These are phyloP conservation scores for Calonectria fujianensis DNA, from an alignment of 2,329 filamentous ascomycete genomes.

Conservation along the genomic window DNA sequence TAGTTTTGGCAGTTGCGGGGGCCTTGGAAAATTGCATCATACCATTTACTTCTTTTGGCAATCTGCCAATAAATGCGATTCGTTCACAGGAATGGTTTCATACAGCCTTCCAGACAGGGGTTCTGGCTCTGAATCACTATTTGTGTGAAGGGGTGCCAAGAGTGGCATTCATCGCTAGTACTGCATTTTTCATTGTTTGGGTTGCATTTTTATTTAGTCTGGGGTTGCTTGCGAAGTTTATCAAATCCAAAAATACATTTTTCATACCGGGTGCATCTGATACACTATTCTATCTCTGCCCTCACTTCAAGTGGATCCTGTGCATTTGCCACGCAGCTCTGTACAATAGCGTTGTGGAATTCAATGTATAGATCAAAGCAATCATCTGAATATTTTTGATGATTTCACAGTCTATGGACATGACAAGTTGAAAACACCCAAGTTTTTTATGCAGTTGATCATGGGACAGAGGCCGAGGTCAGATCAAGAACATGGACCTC, in stretches of 20 bases:
- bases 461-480: background rate
- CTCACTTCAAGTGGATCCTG: background rate
- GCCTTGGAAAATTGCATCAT: background rate
- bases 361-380: too few relatives aligned
- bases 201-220: background rate
- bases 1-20: background rate
- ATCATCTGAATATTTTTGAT: too few relatives aligned
- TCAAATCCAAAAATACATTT: background rate
- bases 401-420: too few relatives aligned
- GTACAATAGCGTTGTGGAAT: background rate
- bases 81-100: background rate
- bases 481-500: background rate
- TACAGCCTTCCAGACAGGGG: background rate
- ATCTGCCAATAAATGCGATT: slow-evolving; percentile 1
- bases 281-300: too few relatives aligned
- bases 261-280: background rate
- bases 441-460: too few relatives aligned
- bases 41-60: background rate
- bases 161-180: background rate
- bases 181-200: background rate
- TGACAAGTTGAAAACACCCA: too few relatives aligned
- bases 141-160: background rate
- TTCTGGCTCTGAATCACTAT: background rate
- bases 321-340: background rate
- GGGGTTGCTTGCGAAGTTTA: background rate